Base-by-base conservation (phyloP, 345 rosid genomes). In the Eucalyptus globulus region DNA sequence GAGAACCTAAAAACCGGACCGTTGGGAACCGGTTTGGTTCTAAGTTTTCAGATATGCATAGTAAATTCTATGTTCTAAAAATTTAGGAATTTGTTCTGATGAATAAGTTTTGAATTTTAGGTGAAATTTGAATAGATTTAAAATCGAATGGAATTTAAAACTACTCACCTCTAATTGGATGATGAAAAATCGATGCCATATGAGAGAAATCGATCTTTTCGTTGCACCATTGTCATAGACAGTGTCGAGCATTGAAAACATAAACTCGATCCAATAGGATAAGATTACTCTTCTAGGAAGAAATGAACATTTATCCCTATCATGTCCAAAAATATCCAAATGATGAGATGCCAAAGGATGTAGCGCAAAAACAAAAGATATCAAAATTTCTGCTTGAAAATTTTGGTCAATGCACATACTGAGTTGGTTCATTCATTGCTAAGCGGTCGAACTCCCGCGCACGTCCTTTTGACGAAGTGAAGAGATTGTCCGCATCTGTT, bases 151-250 rank as follows among this genome's bases (percentile, higher is more conserved):
- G 26, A 53, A 21, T 53, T 0, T 53, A 53, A 21, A 53, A 53
- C 2, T 0, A 0, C 1, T 21, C 5, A 53, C 26, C 10, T 53
- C 11, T 21, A 53, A 53, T 3, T 34, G 19, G 3, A 37, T 19
- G 45, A 72, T 37, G 81, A 19, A 72, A 72, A 37, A 72, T 37
- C 14, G 2, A 76, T 40, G 47, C 15, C 16, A 22, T 21, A 6
- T 6, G 9, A 76, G 47, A 40, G 85, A 76, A 76, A 21, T 5
- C 6, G 2, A 15, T 76, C 83, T 76, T 76, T 76, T 37, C 0
- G 7, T 19, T 6, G 8, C 14, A 11, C 12, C 8, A 72, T 37
- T 37, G 29, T 56, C 62, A 6, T 72, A 19, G 81, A 62, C 0
- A 37, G 26, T 19, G 45, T 37, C 2, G 2, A 37, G 45, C 27